These are phyloP conservation scores for Dinochytrium kinnereticum DNA, from an alignment of 371 early-diverging fungal genomes.

Conservation along the genomic window DNA sequence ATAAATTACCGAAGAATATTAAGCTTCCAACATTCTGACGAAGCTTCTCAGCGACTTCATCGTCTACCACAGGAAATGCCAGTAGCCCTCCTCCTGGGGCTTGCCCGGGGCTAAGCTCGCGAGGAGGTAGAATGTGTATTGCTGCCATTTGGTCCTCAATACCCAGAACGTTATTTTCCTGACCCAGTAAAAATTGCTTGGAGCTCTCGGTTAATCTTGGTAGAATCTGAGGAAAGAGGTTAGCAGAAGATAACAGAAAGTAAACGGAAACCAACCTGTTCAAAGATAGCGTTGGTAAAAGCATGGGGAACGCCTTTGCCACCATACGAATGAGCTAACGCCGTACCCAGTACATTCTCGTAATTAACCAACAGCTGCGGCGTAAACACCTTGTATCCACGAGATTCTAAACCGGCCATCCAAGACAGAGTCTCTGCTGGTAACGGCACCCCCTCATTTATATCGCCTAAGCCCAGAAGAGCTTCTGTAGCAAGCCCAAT, in stretches of 20 bases:
- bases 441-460: conserved; percentile 39
- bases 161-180: conserved; percentile 31
- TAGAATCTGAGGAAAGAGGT: conserved; percentile 46
- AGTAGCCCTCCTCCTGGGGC: conserved; percentile 21
- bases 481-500: conserved; percentile 47
- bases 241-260: neutral
- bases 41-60: conserved; percentile 38
- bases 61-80: conserved; percentile 42
- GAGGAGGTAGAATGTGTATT: conserved; percentile 34
- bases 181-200: conserved; percentile 31
- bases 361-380: conserved; percentile 46
- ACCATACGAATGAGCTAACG: conserved; percentile 48
- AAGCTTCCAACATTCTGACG: conserved; percentile 51
- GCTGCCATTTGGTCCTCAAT: conserved; percentile 42
- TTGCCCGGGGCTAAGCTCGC: neutral
- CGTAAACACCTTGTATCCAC: conserved; percentile 48
- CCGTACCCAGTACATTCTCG: conserved; percentile 54
- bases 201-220: conserved; percentile 41
- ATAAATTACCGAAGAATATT: conserved; percentile 46
- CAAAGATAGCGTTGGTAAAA: conserved; percentile 31
- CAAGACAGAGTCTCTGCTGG: conserved; percentile 41
- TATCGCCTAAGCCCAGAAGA: conserved; percentile 42
- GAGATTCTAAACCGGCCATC: conserved; percentile 44
- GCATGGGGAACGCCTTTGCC: conserved; percentile 23
- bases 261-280: conserved; percentile 21